Evolutionary conservation across 2,329 filamentous ascomycete species (phyloP).

Genomic region (Xylaria sp.): DNA sequence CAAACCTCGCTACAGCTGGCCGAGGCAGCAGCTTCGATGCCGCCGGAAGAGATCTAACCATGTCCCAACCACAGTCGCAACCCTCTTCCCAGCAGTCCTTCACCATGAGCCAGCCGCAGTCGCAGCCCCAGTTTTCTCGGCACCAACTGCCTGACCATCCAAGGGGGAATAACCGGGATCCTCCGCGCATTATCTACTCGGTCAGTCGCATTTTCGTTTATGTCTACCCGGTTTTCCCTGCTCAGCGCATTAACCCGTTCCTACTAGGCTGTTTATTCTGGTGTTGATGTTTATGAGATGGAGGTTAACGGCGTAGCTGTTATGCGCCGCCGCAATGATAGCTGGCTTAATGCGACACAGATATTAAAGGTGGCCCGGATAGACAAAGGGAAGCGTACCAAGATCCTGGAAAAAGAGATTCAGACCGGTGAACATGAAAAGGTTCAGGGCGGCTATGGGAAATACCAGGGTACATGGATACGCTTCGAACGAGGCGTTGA

Average conservation of each 20-base stretch:
- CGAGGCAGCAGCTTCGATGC: conserved; percentile 43
- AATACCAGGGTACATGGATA: conserved; percentile 99
- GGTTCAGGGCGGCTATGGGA: conserved; percentile 97
- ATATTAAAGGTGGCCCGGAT: conserved; percentile 98
- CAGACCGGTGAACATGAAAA: conserved; percentile 97
- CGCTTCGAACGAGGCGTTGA: conserved; percentile 91
- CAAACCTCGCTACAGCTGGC: conserved; percentile 20
- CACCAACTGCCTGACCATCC: conserved; percentile 56
- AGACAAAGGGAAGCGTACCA: conserved; percentile 96
- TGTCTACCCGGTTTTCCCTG: conserved; percentile 18
- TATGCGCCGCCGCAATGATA: conserved; percentile 94
- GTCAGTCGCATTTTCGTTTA: conserved; percentile 51
- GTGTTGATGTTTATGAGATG: conserved; percentile 98
- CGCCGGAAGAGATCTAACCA: conserved; percentile 50
- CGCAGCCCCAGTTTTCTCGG: conserved; percentile 53
- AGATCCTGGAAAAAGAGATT: conserved; percentile 98
- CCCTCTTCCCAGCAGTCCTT: conserved; percentile 67
- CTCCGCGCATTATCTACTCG: conserved; percentile 69
- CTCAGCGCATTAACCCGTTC: conserved; percentile 36
- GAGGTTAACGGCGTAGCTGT: conserved; percentile 92
- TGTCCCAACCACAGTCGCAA: conserved; percentile 58
- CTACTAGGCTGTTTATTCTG: conserved; percentile 84
- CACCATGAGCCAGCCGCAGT: conserved; percentile 62
- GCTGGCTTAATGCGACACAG: conserved; percentile 97
- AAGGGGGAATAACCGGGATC: conserved; percentile 51